A percentile compares a stretch with the other conserved stretches of the same genome.
These are phyloP conservation scores for Heliamphora pulchella DNA, from an alignment of 179 eudicot genomes.

Conservation along the genomic window DNA sequence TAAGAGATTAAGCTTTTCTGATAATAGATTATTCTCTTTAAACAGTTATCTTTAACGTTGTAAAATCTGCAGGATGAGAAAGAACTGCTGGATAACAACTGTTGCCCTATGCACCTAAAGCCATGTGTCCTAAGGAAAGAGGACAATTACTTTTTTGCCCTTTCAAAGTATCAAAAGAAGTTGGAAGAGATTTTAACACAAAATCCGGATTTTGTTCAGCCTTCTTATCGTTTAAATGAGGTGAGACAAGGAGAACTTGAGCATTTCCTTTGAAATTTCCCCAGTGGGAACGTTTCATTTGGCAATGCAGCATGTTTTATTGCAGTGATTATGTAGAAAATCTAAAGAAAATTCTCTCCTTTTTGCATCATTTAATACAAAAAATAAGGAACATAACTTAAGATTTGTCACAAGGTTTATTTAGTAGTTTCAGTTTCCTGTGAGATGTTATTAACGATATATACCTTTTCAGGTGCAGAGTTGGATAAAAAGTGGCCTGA, in stretches of 20 bases:
- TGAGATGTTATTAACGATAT: conserved; percentile 14
- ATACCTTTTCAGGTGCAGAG: conserved; percentile 63
- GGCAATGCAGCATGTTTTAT: conserved; percentile 5
- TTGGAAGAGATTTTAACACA: conserved; percentile 59
- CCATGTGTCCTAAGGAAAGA: conserved; percentile 81
- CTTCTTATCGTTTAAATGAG: conserved; percentile 83
- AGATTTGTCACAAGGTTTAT: background rate
- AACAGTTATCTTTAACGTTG: conserved; percentile 2
- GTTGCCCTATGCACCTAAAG: conserved; percentile 90
- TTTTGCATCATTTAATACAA: background rate
- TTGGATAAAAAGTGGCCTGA: conserved; percentile 83
- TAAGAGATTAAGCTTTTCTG: too few relatives aligned
- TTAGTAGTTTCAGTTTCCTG: conserved; percentile 5
- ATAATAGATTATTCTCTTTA: background rate
- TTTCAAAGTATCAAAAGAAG: conserved; percentile 81
- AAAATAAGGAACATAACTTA: background rate
- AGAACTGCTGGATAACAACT: conserved; percentile 59
- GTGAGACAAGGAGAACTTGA: conserved; percentile 28
- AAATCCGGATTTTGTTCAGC: conserved; percentile 84
- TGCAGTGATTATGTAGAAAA: background rate
- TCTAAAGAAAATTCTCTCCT: conserved; percentile 12
- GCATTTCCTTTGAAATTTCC: background rate
- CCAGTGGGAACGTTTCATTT: background rate
- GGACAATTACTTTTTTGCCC: conserved; percentile 88
- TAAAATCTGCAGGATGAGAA: conserved; percentile 57